phyloP scores from a whole-genome alignment of 2,329 filamentous ascomycete species.

The Talaromyces sp. region DNA sequence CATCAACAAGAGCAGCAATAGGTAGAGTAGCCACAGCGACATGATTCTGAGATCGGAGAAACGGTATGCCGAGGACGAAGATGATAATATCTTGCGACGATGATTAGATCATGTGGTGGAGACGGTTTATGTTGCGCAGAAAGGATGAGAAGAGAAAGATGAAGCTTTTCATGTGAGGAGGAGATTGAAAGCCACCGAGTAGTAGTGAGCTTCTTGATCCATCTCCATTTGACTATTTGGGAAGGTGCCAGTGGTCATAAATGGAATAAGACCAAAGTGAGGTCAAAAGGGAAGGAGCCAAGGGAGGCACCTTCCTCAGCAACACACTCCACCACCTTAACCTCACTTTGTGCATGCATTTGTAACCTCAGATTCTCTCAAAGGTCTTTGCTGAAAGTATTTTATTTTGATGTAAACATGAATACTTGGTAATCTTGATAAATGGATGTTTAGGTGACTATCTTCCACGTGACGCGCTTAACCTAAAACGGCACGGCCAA shows the following conservation, averaged over 20 bases:
- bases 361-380: too few relatives aligned
- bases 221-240: background rate
- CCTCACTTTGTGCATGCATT: background rate
- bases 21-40: background rate
- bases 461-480: slow-evolving; percentile 14
- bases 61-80: background rate
- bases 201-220: background rate
- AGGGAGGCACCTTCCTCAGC: background rate
- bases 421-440: background rate
- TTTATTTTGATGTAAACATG: too few relatives aligned
- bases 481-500: slow-evolving; percentile 19
- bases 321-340: background rate
- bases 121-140: background rate
- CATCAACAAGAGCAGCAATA: background rate
- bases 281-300: slow-evolving; percentile 15
- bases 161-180: background rate
- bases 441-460: background rate
- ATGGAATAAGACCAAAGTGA: slow-evolving; percentile 12
- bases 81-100: background rate
- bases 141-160: background rate
- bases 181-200: background rate
- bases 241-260: background rate
- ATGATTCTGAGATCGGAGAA: background rate
- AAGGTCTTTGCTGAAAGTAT: background rate
- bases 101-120: background rate